A percentile compares a stretch with the other conserved stretches of the same genome.
These are phyloP conservation scores for Fusarium annulatum DNA, from an alignment of 2,329 filamentous ascomycete species.

Conservation along the genomic window DNA sequence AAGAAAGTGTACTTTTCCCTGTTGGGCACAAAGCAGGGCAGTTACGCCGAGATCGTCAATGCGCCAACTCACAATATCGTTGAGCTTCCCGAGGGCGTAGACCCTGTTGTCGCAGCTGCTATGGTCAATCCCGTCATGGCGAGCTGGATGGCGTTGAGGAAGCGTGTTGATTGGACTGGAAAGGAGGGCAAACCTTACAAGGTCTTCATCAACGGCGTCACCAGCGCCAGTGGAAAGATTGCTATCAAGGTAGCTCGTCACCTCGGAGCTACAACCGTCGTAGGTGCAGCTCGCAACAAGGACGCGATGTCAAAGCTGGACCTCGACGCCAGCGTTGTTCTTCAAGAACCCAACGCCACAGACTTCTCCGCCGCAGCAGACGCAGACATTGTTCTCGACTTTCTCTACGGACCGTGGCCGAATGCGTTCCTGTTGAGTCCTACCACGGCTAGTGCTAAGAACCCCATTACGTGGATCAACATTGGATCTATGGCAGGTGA, in stretches of 20 bases:
- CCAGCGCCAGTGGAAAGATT: slow-evolving; percentile 62
- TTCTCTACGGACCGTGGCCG: slow-evolving; percentile 62
- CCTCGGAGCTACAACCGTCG: slow-evolving; percentile 61
- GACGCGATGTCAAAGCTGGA: slow-evolving; percentile 54
- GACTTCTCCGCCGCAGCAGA: slow-evolving; percentile 60
- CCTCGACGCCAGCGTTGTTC: slow-evolving; percentile 59
- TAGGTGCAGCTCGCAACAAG: slow-evolving; percentile 63
- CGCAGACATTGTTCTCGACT: slow-evolving; percentile 67
- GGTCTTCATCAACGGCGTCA: slow-evolving; percentile 62
- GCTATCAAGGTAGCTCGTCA: slow-evolving; percentile 60
- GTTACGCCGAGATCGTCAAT: slow-evolving; percentile 61
- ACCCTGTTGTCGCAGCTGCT: slow-evolving; percentile 62
- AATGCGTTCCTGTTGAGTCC: slow-evolving; percentile 56
- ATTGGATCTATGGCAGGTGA: slow-evolving; percentile 59
- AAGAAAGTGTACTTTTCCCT: slow-evolving; percentile 61
- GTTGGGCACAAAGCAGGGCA: slow-evolving; percentile 52
- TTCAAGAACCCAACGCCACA: slow-evolving; percentile 53
- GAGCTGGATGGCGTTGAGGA: slow-evolving; percentile 67
- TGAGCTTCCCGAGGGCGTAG: slow-evolving; percentile 57
- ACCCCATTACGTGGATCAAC: slow-evolving; percentile 64
- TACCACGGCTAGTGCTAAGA: slow-evolving; percentile 46
- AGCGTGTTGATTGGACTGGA: slow-evolving; percentile 49
- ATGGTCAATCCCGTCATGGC: slow-evolving; percentile 66
- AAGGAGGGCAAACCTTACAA: slow-evolving; percentile 57
- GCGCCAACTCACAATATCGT: slow-evolving; percentile 53